phyloP scores from a whole-genome alignment of 148 eudicot species.

The Vaccinium macrocarpon region DNA sequence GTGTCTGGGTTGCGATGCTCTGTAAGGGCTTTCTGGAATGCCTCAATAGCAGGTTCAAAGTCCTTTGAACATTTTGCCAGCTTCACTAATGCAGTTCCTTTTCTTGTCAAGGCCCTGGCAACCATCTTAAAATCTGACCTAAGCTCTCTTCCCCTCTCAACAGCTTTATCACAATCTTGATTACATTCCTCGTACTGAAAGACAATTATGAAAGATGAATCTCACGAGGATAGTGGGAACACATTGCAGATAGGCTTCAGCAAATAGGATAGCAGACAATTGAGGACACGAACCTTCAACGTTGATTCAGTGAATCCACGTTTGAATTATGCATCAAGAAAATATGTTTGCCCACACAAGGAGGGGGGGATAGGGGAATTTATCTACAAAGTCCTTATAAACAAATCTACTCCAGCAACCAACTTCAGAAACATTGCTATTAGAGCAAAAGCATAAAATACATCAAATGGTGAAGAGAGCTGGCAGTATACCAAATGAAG shows the following conservation, averaged over 20 bases:
- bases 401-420: background rate
- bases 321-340: background rate
- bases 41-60: slow-evolving; percentile 84
- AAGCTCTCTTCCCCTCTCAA: slow-evolving; percentile 94
- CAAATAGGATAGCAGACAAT: background rate
- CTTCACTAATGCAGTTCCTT: slow-evolving; percentile 87
- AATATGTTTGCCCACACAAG: background rate
- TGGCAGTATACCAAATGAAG: background rate
- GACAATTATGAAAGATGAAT: background rate
- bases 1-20: slow-evolving; percentile 98
- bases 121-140: slow-evolving; percentile 93
- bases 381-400: background rate
- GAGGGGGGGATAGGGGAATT: background rate
- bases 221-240: background rate
- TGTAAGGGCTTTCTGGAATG: slow-evolving; percentile 87
- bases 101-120: slow-evolving; percentile 91
- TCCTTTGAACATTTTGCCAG: slow-evolving; percentile 80
- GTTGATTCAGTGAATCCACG: background rate
- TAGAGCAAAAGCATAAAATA: background rate
- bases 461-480: background rate
- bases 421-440: background rate
- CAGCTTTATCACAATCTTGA: slow-evolving; percentile 90
- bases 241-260: background rate
- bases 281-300: background rate
- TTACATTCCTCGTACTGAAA: slow-evolving; percentile 86